Base-by-base conservation (phyloP, 257 asterid species). In the Scutellaria galericulata region DNA sequence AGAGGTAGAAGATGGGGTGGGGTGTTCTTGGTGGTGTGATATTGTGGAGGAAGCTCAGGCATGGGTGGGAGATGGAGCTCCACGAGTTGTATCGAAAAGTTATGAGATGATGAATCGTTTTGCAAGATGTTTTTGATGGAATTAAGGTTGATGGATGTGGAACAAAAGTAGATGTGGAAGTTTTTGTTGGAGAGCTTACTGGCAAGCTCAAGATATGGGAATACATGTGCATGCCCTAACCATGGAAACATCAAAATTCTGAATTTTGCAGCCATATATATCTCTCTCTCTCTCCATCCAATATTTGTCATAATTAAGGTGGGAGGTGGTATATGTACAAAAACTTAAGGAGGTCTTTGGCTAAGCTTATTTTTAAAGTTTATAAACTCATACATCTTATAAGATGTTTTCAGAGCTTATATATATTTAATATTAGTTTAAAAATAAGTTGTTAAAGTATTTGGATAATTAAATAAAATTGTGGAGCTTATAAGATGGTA, bases 21-120 rank as follows among this genome's bases (percentile, higher is more conserved):
- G 37, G 78, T 54, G 22, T 78, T 80, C 71, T 76, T 84, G 61
- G 86, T 78, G 7, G 82, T 78, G 83, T 81, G 88, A 22, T 22
- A 22, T 22, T 22, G 27, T 22, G 27, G 27, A 22, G 27, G 27
- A 22, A 22, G 27, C 27, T 22, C 50, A 66, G 55, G 58, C 27
- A 22, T 22, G 82, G 31, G 82, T 67, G 7, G 80, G 84, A 84
- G 46, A 7, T 72, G 70, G 60, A 84, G 67, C 22, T 81, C 77
- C 3, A 78, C 71, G 2, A 81, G 75, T 45, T 73, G 24, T 13
- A 84, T 71, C 4, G 76, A 74, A 48, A 22, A 1, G 7, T 31
- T 22, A 22, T 22, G 1, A 22, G n/a, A n/a, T n/a, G 60, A 13
- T 7, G 15, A 24, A 67, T 75, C 41, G 7, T 12, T 56, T n/a